Base-by-base conservation (phyloP, 1,284 basidiomycete genomes). In the Marasmius sp. region DNA sequence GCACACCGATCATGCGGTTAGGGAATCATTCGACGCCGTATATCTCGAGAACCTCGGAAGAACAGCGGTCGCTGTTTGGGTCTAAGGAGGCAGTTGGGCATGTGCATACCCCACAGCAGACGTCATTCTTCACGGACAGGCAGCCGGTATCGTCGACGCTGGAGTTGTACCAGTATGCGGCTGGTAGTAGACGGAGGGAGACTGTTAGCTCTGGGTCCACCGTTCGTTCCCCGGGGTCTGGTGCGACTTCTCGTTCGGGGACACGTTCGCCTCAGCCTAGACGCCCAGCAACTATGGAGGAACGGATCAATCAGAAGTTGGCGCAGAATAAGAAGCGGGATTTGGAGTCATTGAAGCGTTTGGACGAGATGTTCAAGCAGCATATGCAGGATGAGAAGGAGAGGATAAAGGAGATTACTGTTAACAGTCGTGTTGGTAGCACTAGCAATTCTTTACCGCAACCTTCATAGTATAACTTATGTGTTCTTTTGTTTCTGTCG, bases 361-460 rank as follows among this genome's bases (percentile, higher is more conserved):
- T 92, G 65, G 89, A 92, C 70, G 91, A 89, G 66, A 82, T 92
- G 83, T 75, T 92, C 58, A 74, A 85, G 59, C 84, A 87, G 72
- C 90, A 92, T 72, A 88, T 92, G 77, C 86, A 88, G 74, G 80
- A 85, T 58, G 84, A 92, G 75, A 87, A 85, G 76, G 87, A 90
- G 69, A 86, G 83, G 47, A 81, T 92, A 69, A 87, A 82, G 76
- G 79, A 85, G 73, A 91, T 92, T 70, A 85, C 91, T 18, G 38
- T 16, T 36, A 54, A 54, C n/a, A 54, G 34, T 54, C 27, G 52
- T 5, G 20, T 37, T 54, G 38, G 38, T 54, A 33, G 38, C 5
- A 27, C 27, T 5, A 27, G 27, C 27, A 27, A 27, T 47, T 18
- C 45, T 10, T 47, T 47, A 47, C 20, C 45, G 16, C 45, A 47